Base-by-base conservation (phyloP, 192 early-diverging fungal species). In the Phycomyces nitens region DNA sequence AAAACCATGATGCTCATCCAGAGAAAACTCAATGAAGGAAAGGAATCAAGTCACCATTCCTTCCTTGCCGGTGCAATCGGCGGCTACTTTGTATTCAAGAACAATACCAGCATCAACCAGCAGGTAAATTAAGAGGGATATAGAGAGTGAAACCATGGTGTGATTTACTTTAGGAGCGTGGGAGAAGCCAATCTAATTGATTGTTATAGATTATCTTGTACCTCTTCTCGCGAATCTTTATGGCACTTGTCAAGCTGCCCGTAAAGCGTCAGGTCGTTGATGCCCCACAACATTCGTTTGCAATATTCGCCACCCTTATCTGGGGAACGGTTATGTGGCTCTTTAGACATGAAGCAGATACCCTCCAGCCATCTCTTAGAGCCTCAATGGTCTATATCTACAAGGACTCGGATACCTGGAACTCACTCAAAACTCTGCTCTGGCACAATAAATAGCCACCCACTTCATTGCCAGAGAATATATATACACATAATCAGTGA, bases 301-400 rank as follows among this genome's bases (percentile, higher is more conserved):
- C 93, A 5, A 71, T 96, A 16, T 98, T 98, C 80, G 92, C 94
- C n/a, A 92, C 94, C 9, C 58, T 96, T 10, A 82, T 88, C 26
- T 98, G 96, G 96, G 96, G 94, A 6, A 77, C 86, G 24, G 94
- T 97, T 29, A 96, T 98, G 96, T 95, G 89, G 84, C 80, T 94
- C 56, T 98, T 98, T 86, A 79, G 87, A 55, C 83, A 95, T 58
- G 86, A 98, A 74, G 85, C 87, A 53, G 87, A 93, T 58, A 83
- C 87, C 9, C 83, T 98, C 51, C 94, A 97, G 75, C 84, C 90
- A 21, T 94, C 92, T n/a, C 81, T 98, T 38, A 88, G 89, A 76
- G 82, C 89, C 42, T 95, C 93, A 21, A 98, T 98, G 96, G 87
- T 90, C 59, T 97, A 97, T 63, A 79, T 97, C 23, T 97, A 97